Conservation (phyloP, 2,329 filamentous ascomycete species). For the Xylaria arbuscula region DNA sequence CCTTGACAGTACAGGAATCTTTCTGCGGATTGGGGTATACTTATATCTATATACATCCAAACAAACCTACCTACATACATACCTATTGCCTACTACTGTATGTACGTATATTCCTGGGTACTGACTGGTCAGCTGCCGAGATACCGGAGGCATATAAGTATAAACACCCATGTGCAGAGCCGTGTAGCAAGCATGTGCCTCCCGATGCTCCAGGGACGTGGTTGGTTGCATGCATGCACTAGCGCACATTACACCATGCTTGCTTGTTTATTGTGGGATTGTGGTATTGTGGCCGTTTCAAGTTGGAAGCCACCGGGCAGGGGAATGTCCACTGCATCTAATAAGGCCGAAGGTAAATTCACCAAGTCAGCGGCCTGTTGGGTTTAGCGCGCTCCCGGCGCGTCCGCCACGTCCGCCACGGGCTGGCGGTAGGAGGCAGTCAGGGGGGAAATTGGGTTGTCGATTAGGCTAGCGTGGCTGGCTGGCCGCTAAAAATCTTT, state of each 20-base stretch:
- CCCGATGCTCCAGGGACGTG: slow-evolving; percentile 14
- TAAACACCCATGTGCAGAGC: not conserved
- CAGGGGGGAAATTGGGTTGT: slow-evolving; percentile 28
- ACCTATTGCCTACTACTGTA: not conserved
- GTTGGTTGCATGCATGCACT: slow-evolving; percentile 28
- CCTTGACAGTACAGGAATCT: no score
- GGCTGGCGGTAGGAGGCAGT: not conserved
- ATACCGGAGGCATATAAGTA: not conserved
- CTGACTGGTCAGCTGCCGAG: slow-evolving; percentile 2
- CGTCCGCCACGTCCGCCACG: slow-evolving; percentile 19
- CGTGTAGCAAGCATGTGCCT: slow-evolving; percentile 5
- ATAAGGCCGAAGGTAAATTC: slow-evolving; percentile 13
- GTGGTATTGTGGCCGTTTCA: slow-evolving; percentile 32
- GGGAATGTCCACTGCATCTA: slow-evolving; percentile 12
- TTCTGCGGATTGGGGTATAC: no score
- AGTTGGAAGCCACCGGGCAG: slow-evolving; percentile 28
- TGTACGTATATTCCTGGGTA: not conserved
- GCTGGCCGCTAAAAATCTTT: slow-evolving; percentile 29
- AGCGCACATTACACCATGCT: slow-evolving; percentile 15
- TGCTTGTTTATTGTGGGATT: slow-evolving; percentile 33
- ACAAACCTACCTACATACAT: no score
- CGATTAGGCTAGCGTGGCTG: slow-evolving; percentile 6
- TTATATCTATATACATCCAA: no score
- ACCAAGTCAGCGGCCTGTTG: not conserved
- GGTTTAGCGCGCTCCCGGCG: slow-evolving; percentile 19